Evolutionary conservation across 2,329 filamentous ascomycete genomes (phyloP), one percentile per base, ranked within the genome.

Genomic region (Xylariomycetidae sp.): DNA sequence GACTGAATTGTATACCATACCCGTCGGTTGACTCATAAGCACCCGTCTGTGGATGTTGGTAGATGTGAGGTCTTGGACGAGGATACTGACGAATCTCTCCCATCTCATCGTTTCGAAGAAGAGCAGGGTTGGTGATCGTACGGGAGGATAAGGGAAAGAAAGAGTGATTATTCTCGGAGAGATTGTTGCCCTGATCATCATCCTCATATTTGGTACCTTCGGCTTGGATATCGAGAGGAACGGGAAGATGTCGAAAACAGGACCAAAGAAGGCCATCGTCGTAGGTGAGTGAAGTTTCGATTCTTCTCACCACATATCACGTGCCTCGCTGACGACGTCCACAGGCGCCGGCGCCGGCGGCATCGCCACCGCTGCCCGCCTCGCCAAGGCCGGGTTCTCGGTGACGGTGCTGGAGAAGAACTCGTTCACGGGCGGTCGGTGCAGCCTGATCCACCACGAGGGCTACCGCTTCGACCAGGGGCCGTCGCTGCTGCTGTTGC

Each of bases 321-420:
- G 6, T 22, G 12, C 18, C 3, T 14, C 7, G n/a, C 44, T 53
- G 27, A 51, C 37, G 32, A 6, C 4, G 15, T 14, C 23, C 9
- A 35, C 56, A 70, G 82, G 82, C 42, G 82, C 83, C 18, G 84
- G 84, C 38, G 77, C 77, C 28, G 84, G 83, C 31, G 83, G 83
- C 38, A 75, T 85, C 26, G 74, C 80, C n/a, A 78, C 77, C 2
- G 80, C 84, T 36, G 82, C 83, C 3, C 76, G 83, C 28, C 72
- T 88, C 9, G 80, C 81, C 31, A 81, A 80, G 51, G 73, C 81
- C 2, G 84, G 83, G 25, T 79, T 82, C 54, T 56, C 69, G 20
- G 83, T 88, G n/a, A 87, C 81, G 0, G 79, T 88, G 2, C 61
- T 88, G n/a, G 84, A 88, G 58, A 87, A 87, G 66, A 87, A 88